phyloP scores from a whole-genome alignment of 805 yeast species.

The Ogataea nonfermentans region DNA sequence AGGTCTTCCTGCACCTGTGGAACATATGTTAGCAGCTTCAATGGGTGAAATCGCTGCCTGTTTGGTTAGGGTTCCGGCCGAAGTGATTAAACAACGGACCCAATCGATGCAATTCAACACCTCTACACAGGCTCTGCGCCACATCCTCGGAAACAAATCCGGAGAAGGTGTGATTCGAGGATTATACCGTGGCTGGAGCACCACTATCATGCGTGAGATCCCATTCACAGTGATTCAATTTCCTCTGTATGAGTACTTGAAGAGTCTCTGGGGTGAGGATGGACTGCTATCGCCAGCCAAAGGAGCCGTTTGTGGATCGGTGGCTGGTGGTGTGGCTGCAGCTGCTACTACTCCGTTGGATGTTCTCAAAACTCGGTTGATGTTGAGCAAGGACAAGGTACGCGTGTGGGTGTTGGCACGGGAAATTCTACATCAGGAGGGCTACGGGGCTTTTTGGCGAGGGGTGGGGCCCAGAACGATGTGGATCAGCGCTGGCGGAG shows the following conservation, averaged over 20 bases:
- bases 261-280: slow-evolving; percentile 50
- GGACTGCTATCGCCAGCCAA: slow-evolving; percentile 57
- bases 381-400: slow-evolving; percentile 60
- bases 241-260: slow-evolving; percentile 86
- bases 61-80: slow-evolving; percentile 92
- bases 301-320: slow-evolving; percentile 81
- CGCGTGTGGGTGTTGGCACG: slow-evolving; percentile 47
- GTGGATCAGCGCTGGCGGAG: slow-evolving; percentile 99
- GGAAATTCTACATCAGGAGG: slow-evolving; percentile 67
- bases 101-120: slow-evolving; percentile 63
- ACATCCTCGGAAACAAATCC: slow-evolving; percentile 57
- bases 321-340: slow-evolving; percentile 82
- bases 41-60: slow-evolving; percentile 93
- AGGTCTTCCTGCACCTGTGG: slow-evolving; percentile 36
- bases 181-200: slow-evolving; percentile 87
- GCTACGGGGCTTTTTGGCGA: slow-evolving; percentile 63
- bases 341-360: slow-evolving; percentile 80
- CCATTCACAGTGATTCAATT: slow-evolving; percentile 96
- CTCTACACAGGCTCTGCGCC: slow-evolving; percentile 66
- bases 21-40: slow-evolving; percentile 88
- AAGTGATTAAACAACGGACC: slow-evolving; percentile 91
- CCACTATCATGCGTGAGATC: slow-evolving; percentile 91
- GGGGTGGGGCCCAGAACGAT: slow-evolving; percentile 95
- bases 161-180: slow-evolving; percentile 81
- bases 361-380: slow-evolving; percentile 77